Evolutionary conservation across 2,329 filamentous ascomycete genomes (phyloP).

Genomic region (Fusarium heterosporum): DNA sequence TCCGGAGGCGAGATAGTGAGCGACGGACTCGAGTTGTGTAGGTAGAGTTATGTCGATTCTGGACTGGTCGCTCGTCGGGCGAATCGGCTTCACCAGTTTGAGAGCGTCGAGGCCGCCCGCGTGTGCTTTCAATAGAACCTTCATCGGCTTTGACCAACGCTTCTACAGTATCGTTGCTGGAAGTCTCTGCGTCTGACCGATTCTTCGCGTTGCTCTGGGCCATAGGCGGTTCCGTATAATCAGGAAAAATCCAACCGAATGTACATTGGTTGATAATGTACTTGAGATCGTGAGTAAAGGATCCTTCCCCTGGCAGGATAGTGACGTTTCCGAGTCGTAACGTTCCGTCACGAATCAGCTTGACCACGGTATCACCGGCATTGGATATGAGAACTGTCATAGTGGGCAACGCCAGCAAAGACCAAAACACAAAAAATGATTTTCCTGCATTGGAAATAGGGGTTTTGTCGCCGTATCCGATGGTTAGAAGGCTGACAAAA

Average conservation of each 20-base stretch:
- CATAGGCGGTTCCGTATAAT: conserved; percentile 18
- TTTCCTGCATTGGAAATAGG: conserved; percentile 83
- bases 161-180: background rate
- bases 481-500: conserved; percentile 84
- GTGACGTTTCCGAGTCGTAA: conserved; percentile 69
- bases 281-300: conserved; percentile 60
- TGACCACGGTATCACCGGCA: conserved; percentile 85
- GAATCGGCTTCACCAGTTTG: conserved; percentile 1
- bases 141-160: conserved; percentile 28
- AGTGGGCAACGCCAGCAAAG: conserved; percentile 83
- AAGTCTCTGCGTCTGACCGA: background rate
- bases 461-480: conserved; percentile 86
- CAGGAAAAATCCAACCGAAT: conserved; percentile 56
- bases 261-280: conserved; percentile 57
- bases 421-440: conserved; percentile 95
- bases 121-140: background rate
- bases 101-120: conserved; percentile 21
- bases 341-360: conserved; percentile 66
- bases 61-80: conserved; percentile 36
- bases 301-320: conserved; percentile 68
- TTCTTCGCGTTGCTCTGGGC: background rate
- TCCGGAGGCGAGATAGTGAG: conserved; percentile 52
- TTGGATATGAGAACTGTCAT: conserved; percentile 89
- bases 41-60: conserved; percentile 28
- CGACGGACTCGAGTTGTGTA: conserved; percentile 52